Percentiles rank a stretch among this genome's conserved stretches.
Conservation (phyloP, 2,329 filamentous ascomycete species). For the Pseudocercospora fuligena region DNA sequence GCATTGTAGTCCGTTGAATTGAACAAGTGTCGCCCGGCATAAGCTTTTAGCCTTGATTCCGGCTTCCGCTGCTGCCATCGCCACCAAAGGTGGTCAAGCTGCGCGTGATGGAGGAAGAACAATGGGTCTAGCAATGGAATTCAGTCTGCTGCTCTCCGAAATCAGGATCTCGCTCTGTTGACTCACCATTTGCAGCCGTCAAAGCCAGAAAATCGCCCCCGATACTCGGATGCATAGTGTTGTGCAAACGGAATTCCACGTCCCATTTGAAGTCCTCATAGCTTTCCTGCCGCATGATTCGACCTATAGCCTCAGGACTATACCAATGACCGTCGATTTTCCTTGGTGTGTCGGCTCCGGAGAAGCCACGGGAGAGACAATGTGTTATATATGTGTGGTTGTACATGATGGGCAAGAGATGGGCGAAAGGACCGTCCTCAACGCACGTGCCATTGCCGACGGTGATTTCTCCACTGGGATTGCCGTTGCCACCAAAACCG, state of each 20-base stretch:
- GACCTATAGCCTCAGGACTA: constrained; percentile 27
- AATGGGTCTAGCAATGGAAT: constrained; percentile 17
- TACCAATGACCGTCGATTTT: constrained; percentile 27
- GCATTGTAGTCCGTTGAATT: constrained; percentile 12
- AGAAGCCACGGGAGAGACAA: constrained; percentile 34
- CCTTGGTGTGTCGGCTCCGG: constrained; percentile 23
- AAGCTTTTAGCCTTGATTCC: background rate
- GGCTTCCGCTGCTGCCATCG: constrained; percentile 11
- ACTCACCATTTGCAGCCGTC: constrained; percentile 31
- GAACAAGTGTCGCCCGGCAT: constrained; percentile 2
- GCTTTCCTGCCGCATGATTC: constrained; percentile 19
- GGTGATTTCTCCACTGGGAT: constrained; percentile 19
- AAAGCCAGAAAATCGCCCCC: constrained; percentile 33
- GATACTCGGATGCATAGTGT: constrained; percentile 33
- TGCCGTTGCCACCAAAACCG: constrained; percentile 32
- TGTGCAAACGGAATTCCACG: constrained; percentile 32
- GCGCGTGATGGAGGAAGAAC: constrained; percentile 37
- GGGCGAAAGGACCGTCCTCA: constrained; percentile 36
- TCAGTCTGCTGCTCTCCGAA: no score
- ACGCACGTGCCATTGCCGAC: constrained; percentile 31
- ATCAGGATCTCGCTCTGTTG: no score
- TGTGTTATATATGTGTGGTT: constrained; percentile 26
- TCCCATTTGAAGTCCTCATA: constrained; percentile 28
- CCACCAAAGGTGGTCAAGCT: constrained; percentile 35
- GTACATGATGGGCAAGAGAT: constrained; percentile 18